Base-by-base conservation (phyloP, 768 basidiomycete genomes). In the Auriscalpium orientale region DNA sequence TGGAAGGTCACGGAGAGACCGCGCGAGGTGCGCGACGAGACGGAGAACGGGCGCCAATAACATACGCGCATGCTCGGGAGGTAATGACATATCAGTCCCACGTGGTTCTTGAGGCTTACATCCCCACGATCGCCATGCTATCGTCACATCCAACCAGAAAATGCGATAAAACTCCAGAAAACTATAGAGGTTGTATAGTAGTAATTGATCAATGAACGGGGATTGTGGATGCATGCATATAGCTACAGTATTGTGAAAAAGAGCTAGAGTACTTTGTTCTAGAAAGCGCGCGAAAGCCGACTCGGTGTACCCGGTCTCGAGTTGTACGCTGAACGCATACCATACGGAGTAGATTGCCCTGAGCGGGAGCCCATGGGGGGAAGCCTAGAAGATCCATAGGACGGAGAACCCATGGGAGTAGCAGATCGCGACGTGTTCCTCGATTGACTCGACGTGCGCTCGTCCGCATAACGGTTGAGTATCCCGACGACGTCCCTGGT, bases 401-500 rank as follows among this genome's bases (percentile, higher is more conserved):
- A 70, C 6, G 83, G 80, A 15, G 83, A 82, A 22, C 73, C 75
- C 66, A 78, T 72, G 1, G 87, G 87, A 0, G 86, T 89, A 16
- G 77, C 83, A 28, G 86, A 81, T 57, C 83, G 77, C 43, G 88
- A 87, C 59, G 77, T 84, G 37, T 75, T 70, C 49, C 77, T 74
- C 1, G 86, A 87, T 66, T 80, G 82, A 22, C 70, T 70, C 6
- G 74, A 70, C 62, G 79, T 68, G 52, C 85, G 75, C 68, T 91
- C 89, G 10, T 83, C 78, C 60, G 79, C 84, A 68, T 85, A 89
- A 47, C 76, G 77, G 62, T 89, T 82, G 53, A 95, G 70, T 47
- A 93, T 80, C 46, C 76, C 70, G 21, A 93, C 90, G 52, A 93
- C 76, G 59, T 87, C 82, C 58, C 80, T 77, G 5, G 89, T 89